phyloP scores from a whole-genome alignment of 495 filamentous ascomycete genomes.

The Bacidia rubella region DNA sequence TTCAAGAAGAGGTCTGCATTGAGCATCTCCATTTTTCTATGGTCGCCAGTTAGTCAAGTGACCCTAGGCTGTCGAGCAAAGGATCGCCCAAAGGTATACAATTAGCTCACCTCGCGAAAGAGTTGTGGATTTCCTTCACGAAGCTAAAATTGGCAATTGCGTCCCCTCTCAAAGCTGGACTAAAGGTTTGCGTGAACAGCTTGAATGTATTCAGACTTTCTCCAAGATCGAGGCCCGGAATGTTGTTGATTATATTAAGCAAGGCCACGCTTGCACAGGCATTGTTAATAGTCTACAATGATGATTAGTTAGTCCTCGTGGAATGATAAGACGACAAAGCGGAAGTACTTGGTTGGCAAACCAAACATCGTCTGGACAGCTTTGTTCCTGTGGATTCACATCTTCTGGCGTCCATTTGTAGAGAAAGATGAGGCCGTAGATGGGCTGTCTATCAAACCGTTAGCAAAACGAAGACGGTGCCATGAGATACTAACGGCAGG shows the following conservation, averaged over 20 bases:
- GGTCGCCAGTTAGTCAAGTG: background rate
- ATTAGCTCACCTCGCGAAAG: constrained; percentile 55
- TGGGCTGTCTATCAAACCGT: constrained; percentile 40
- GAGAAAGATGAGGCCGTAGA: constrained; percentile 74
- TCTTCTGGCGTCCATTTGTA: constrained; percentile 57
- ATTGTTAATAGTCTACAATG: constrained; percentile 53
- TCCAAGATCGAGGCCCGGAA: constrained; percentile 48
- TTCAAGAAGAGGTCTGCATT: constrained; percentile 58
- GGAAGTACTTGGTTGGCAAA: constrained; percentile 77
- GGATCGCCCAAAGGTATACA: constrained; percentile 4
- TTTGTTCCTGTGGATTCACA: constrained; percentile 38
- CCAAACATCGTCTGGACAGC: constrained; percentile 63
- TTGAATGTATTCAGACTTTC: constrained; percentile 55
- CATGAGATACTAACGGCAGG: constrained; percentile 41
- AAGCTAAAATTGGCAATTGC: constrained; percentile 59
- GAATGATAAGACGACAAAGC: background rate
- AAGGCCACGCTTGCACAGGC: constrained; percentile 81
- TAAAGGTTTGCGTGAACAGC: constrained; percentile 49
- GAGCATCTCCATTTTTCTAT: constrained; percentile 63
- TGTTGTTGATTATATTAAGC: constrained; percentile 85
- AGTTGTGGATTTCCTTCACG: constrained; percentile 74
- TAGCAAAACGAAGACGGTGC: background rate
- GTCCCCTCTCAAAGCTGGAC: constrained; percentile 61
- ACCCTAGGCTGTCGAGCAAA: background rate
- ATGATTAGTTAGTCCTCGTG: constrained; percentile 6